These are phyloP conservation scores for Ceratocystis destructans DNA, from an alignment of 2,329 filamentous ascomycete species.

Conservation along the genomic window DNA sequence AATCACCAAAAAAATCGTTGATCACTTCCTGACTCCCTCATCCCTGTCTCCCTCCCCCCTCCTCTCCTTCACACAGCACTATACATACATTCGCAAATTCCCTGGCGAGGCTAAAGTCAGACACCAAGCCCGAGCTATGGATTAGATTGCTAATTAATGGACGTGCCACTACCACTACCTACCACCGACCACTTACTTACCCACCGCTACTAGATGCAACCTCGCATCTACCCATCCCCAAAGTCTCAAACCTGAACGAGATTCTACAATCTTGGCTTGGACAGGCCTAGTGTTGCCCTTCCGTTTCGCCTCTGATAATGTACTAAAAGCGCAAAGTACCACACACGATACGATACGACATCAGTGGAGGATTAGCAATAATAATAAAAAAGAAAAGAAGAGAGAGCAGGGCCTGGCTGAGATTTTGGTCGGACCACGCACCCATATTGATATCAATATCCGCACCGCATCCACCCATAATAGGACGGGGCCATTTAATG, in stretches of 20 bases:
- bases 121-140: neutral
- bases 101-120: neutral
- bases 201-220: neutral
- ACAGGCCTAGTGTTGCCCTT: neutral
- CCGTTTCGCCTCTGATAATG: constrained; percentile 1
- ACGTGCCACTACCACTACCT: neutral
- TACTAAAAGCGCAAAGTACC: neutral
- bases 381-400: neutral
- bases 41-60: neutral
- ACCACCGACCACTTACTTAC: neutral
- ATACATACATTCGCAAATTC: neutral
- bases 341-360: neutral
- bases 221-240: neutral
- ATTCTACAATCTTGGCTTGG: constrained; percentile 2
- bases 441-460: neutral
- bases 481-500: neutral
- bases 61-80: neutral
- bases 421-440: neutral
- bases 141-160: constrained; percentile 5
- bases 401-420: neutral
- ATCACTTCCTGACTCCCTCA: neutral
- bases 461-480: neutral
- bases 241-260: constrained; percentile 3
- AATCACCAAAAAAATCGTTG: neutral
- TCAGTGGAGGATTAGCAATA: neutral